Base-by-base conservation (phyloP, 1,139 yeast species). In the Suhomyces bokatorum region DNA sequence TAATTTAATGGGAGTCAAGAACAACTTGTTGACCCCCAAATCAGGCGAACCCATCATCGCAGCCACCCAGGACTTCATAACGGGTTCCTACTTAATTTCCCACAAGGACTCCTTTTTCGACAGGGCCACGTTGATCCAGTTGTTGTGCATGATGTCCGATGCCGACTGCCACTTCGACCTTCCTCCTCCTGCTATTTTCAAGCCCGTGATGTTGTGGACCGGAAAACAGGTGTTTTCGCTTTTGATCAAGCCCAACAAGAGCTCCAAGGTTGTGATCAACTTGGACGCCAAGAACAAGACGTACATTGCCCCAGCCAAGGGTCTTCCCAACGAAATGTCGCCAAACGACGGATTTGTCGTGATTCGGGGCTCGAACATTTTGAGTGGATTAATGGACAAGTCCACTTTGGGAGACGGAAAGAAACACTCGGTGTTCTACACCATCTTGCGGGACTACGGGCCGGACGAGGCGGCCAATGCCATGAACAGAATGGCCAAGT, bases 21-120 rank as follows among this genome's bases (percentile, higher is more conserved):
- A 91, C 60, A 95, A 95, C 62, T 74, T 95, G 52, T 77, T 93
- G 54, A 93, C 99, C 1, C 99, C 99, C 9, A 89, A 91, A 62
- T 88, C 96, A 28, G 99, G 99, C 58, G 99, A 95, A 60, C 99
- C 99, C 0, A 95, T 95, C 59, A 93, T 95, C 76, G 99, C 99
- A 1, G 99, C 99, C 8, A 95, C 99, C 2, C 99, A 95, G 73
- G 99, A 95, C 80, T 95, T 95, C 73, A 93, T 95, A 56, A 91
- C 98, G 5, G 99, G 98, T 13, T 88, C 97, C 0, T 95, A 85
- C 63, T 74, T 95, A 55, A 88, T 95, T 37, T 87, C 97, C 0
- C 91, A 87, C 58, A 95, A 93, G 65, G 99, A 95, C 62, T 80
- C 96, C 1, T 95, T 95, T 62, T 93, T 80, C 60, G 96, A 91